phyloP scores from a whole-genome alignment of 2,329 filamentous ascomycete genomes.

The Septoria petroselini region DNA sequence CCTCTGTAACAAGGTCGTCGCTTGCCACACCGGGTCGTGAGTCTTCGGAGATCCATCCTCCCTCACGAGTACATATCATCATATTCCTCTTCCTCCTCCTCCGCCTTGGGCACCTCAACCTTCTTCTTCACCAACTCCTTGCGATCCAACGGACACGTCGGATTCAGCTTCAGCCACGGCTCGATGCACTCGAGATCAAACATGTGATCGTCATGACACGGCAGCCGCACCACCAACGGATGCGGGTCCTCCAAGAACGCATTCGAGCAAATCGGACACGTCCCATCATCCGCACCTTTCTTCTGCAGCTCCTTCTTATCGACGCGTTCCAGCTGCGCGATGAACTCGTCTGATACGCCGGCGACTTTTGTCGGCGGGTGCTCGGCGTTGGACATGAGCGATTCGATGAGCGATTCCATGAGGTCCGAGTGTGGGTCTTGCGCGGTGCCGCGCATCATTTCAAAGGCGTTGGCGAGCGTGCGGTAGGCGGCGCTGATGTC shows the following conservation, averaged over 20 bases:
- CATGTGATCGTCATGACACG: conserved; percentile 59
- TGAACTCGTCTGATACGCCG: conserved; percentile 60
- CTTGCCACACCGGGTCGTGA: no score
- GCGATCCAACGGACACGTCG: conserved; percentile 62
- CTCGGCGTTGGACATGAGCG: conserved; percentile 55
- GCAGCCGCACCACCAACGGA: conserved; percentile 61
- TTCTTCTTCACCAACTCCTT: conserved; percentile 57
- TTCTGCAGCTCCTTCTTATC: conserved; percentile 50
- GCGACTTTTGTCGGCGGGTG: conserved; percentile 59
- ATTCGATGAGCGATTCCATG: conserved; percentile 55
- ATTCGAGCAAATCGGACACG: conserved; percentile 60
- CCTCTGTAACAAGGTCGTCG: no score
- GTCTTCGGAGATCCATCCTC: no score
- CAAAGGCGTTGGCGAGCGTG: conserved; percentile 59
- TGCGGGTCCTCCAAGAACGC: conserved; percentile 61
- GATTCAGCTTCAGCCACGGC: conserved; percentile 62
- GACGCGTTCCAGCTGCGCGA: conserved; percentile 59
- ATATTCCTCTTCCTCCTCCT: conserved; percentile 52
- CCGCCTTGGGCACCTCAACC: conserved; percentile 32
- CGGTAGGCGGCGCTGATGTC: conserved; percentile 58
- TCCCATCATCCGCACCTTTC: conserved; percentile 46
- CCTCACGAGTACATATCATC: conserved; percentile 51
- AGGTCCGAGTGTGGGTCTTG: conserved; percentile 40
- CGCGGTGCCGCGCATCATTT: conserved; percentile 50
- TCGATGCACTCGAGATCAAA: conserved; percentile 65